A percentile compares a stretch with the other conserved stretches of the same genome.
Evolutionary conservation across 2,329 filamentous ascomycete species (phyloP).

Genomic region (Exophiala mesophila): DNA sequence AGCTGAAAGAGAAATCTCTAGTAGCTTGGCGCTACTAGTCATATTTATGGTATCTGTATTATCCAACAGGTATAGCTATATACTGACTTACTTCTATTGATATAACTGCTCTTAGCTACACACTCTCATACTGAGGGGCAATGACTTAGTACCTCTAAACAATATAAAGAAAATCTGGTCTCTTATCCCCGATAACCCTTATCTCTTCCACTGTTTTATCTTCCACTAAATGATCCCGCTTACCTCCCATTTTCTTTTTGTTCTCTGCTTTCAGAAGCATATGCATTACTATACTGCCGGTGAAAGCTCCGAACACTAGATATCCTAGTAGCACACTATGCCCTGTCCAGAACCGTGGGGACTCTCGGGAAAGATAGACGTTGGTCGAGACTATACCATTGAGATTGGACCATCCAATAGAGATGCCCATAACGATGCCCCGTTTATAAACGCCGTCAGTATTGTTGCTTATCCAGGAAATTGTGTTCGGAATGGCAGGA

Average conservation of each 20-base stretch:
- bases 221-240: conserved; percentile 11
- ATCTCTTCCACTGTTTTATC: conserved; percentile 8
- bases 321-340: conserved; percentile 73
- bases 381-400: conserved; percentile 75
- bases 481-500: conserved; percentile 77
- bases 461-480: conserved; percentile 87
- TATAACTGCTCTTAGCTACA: no score
- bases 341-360: conserved; percentile 63
- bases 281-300: conserved; percentile 42
- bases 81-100: no score
- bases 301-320: conserved; percentile 61
- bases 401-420: conserved; percentile 88
- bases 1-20: no score
- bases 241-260: conserved; percentile 1
- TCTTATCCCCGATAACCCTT: conserved; percentile 9
- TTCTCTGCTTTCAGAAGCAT: conserved; percentile 10
- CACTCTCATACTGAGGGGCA: no score
- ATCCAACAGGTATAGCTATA: no score
- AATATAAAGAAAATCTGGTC: conserved; percentile 15
- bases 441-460: conserved; percentile 84
- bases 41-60: no score
- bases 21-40: no score
- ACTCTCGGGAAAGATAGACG: conserved; percentile 59
- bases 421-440: conserved; percentile 76
- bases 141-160: no score